Evolutionary conservation across 2,329 filamentous ascomycete species (phyloP), one percentile per base, ranked within the genome.

Genomic region (Aspergillus pseudotamarii): DNA sequence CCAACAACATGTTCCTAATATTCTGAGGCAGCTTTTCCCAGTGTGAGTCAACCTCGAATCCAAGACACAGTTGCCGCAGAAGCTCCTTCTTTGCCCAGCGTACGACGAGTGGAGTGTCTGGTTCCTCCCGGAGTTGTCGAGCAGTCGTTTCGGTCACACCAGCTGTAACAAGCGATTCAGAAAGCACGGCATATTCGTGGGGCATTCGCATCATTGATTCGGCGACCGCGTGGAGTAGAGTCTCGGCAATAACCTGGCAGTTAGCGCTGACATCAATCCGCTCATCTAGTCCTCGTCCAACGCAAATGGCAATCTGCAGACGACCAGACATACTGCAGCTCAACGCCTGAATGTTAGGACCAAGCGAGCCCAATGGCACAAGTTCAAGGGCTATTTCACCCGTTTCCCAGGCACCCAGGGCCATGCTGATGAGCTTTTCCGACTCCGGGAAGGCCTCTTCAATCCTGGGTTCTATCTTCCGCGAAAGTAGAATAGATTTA

Each of bases 11-110:
- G n/a, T 74, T 72, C 51, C 84, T 77, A 60, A 85, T 79, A 9
- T 79, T 75, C 19, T 77, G 69, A 3, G 84, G 82, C 12, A 86
- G 71, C 28, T 69, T 73, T 43, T 86, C 84, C 84, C 84, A 86
- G 34, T 84, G 76, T 11, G 77, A 78, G 59, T 86, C 83, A 55
- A 77, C 78, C 46, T 85, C 78, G 34, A 84, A 78, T 0, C 83
- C 83, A 28, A 86, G 71, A 56, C 82, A 83, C 5, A 84, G 71
- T 60, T 81, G 78, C 21, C 78, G 75, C 16, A 86, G 71, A 1
- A 84, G 70, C n/a, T 84, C 80, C 68, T 76, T 80, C 57, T 79
- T 80, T 46, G 78, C 75, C 77, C 74, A 79, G 61, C 74, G 62
- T 61, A 74, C 77, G 46, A 81, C 79, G 4, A 76, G 72, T 6